phyloP scores from a whole-genome alignment of 2,329 filamentous ascomycete genomes.

The Verticillium alfalfae region DNA sequence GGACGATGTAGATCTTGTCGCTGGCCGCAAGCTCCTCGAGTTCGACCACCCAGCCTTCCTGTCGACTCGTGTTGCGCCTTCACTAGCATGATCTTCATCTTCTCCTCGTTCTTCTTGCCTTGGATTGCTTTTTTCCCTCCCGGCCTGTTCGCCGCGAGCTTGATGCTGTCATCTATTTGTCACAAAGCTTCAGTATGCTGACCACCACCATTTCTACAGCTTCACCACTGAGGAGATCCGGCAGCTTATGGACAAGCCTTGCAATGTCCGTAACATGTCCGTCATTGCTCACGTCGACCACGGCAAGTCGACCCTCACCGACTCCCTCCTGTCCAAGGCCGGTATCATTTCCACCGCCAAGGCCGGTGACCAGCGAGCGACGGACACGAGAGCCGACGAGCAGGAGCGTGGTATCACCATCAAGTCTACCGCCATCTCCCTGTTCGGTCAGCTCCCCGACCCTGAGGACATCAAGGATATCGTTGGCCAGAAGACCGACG shows the following conservation, averaged over 20 bases:
- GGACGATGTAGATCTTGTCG: too few species aligned
- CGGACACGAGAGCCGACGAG: conserved; percentile 94
- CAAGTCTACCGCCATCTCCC: conserved; percentile 99
- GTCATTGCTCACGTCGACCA: conserved; percentile 99
- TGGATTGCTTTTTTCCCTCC: not conserved
- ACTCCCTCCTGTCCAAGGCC: conserved; percentile 97
- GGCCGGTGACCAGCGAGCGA: conserved; percentile 92
- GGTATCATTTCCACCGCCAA: conserved; percentile 99
- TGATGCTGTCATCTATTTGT: conserved; percentile 28
- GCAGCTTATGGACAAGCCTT: conserved; percentile 71
- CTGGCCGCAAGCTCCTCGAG: too few species aligned
- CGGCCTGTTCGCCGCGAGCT: conserved; percentile 3
- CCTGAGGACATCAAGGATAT: conserved; percentile 93
- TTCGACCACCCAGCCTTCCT: too few species aligned
- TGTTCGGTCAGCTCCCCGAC: conserved; percentile 79
- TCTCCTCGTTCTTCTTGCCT: too few species aligned
- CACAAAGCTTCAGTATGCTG: conserved; percentile 28
- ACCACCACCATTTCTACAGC: conserved; percentile 51
- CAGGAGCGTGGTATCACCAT: conserved; percentile 99
- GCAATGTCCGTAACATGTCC: conserved; percentile 90
- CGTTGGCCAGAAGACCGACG: conserved; percentile 77
- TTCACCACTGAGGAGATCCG: conserved; percentile 97
- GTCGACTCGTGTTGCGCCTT: too few species aligned
- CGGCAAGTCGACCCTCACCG: conserved; percentile 99
- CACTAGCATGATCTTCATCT: too few species aligned